Base-by-base conservation (phyloP, 139 green algal genomes). In the Yamagishiella unicocca region DNA sequence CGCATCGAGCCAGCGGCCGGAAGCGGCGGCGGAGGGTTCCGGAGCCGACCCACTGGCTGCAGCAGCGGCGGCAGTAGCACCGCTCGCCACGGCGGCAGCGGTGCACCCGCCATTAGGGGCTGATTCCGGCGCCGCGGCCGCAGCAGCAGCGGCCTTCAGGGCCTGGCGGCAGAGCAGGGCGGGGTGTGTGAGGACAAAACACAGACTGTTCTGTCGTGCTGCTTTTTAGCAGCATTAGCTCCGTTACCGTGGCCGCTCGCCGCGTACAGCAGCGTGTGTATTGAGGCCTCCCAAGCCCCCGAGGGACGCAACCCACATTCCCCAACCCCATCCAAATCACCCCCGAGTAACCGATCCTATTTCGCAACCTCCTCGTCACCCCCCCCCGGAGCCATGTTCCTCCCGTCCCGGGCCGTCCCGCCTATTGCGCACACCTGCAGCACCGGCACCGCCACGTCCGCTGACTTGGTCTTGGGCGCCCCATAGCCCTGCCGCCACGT, bases 401-500 rank as follows among this genome's bases (percentile, higher is more conserved):
- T 29, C 38, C 25, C 17, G 66, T 27, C 61, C 53, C n/a, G n/a
- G n/a, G n/a, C n/a, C n/a, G 27, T 21, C 70, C 9, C 33, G 55
- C 22, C 22, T 67, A 9, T 53, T 80, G 75, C 50, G 37, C 55
- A 29, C 33, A 89, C 54, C 67, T 80, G 71, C 67, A 87, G 77
- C 76, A 77, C 29, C 73, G 58, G 50, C 25, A 45, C 31, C 31
- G 84, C 67, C 61, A 90, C 68, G 27, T 82, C 61, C 35, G 50
- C 27, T 24, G 84, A 55, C 43, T 42, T 75, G 43, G 75, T 84
- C 42, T 75, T 37, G 27, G 73, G 50, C 45, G 81, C 84, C 55
- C 84, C 66, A 46, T 94, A 95, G 27, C 92, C 92, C n/a, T 87
- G 67, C 6, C 91, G 71, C 83, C 67, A 94, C 27, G 70, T 79